These are phyloP conservation scores for Talaromyces wortmannii DNA, from an alignment of 495 filamentous ascomycete species.

Conservation along the genomic window DNA sequence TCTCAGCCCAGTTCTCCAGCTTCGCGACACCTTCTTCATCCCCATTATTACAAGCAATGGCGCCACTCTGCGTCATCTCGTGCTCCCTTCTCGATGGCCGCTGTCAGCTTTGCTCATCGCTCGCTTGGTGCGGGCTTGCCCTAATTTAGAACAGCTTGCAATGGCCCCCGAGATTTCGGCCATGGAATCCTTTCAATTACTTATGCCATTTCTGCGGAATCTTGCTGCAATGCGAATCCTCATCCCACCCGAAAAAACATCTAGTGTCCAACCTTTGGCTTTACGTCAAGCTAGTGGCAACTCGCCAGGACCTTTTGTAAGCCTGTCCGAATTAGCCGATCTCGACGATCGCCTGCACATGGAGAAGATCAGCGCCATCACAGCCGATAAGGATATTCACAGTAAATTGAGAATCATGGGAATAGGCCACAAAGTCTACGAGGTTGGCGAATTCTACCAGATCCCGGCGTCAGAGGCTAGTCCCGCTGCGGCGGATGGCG, in stretches of 20 bases:
- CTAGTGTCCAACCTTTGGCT: background rate
- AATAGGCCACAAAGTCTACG: constrained; percentile 32
- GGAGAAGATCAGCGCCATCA: constrained; percentile 22
- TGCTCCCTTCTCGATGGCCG: constrained; percentile 51
- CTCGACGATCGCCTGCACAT: constrained; percentile 27
- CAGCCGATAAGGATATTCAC: constrained; percentile 28
- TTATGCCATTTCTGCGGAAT: constrained; percentile 43
- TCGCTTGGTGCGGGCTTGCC: constrained; percentile 45
- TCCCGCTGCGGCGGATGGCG: background rate
- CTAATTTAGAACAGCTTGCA: constrained; percentile 52
- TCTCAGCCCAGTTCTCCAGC: constrained; percentile 12
- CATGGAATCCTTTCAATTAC: constrained; percentile 33
- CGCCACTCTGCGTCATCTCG: constrained; percentile 44
- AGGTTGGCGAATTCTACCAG: constrained; percentile 30
- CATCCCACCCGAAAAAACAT: constrained; percentile 17
- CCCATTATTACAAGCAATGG: constrained; percentile 41
- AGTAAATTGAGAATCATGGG: constrained; percentile 28
- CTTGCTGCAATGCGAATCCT: constrained; percentile 36
- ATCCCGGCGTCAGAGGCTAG: constrained; percentile 6
- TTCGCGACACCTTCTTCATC: constrained; percentile 39
- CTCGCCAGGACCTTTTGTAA: background rate
- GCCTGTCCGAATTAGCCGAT: constrained; percentile 22
- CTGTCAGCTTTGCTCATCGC: constrained; percentile 41
- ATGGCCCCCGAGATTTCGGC: constrained; percentile 37
- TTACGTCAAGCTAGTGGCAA: background rate